Base-by-base conservation (phyloP, 2,329 filamentous ascomycete species). In the Xylaria sp. region DNA sequence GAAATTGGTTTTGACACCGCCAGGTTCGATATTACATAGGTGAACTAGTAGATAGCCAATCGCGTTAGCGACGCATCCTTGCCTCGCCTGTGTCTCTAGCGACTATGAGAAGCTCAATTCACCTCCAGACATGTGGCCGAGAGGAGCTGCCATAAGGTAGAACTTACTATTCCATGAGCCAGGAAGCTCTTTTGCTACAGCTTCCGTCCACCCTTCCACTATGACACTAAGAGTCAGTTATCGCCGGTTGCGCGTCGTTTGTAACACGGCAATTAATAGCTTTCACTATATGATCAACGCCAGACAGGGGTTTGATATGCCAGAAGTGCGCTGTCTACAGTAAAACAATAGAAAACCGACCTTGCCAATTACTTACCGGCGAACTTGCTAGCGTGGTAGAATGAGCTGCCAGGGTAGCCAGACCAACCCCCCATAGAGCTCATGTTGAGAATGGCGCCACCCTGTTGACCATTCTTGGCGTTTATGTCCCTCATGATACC, bases 371-470 rank as follows among this genome's bases (percentile, higher is more conserved):
- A 5, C 85, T 86, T 73, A 89, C 83, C 71, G 0, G 82, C 83
- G 63, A 83, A 84, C 74, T 85, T 85, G 60, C 76, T 77, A 0
- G 79, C 79, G 51, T 82, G 81, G 59, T 84, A 84, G 58, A 79
- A 81, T 0, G 79, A 75, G 37, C 75, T 71, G 0, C 78, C 78
- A 0, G 81, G 78, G 35, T 76, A 79, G 1, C 76, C 80, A 9
- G 76, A 66, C 62, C 76, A 79, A 0, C 82, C 82, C 3, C 85
- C 86, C 73, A 90, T 83, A 3, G 84, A 87, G 5, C 84, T 86
- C 53, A 89, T 77, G 68, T 89, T 85, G 40, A 88, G 77, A 16
- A 90, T 84, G 5, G 86, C 77, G 9, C 87, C 87, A 2, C 87
- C 86, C 54, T 73, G 72, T 40, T 70, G 71, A 44, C 60, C 68